Base-by-base conservation (phyloP, 164 flowering plant species). In the Liriodendron chinense region DNA sequence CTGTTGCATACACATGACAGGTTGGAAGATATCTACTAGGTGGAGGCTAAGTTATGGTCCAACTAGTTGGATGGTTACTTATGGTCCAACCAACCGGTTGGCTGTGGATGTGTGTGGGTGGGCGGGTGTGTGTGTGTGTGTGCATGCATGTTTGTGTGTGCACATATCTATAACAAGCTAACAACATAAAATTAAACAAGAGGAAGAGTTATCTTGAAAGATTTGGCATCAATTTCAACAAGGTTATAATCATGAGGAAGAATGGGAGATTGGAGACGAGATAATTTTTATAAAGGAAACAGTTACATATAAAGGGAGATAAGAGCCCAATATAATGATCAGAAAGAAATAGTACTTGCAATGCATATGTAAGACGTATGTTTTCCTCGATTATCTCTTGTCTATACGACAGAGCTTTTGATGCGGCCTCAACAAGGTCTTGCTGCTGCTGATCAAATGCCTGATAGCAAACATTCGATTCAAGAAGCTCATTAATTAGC, bases 371-470 rank as follows among this genome's bases (percentile, higher is more conserved):
- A 13, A 96, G 93, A 67, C 92, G 94, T 64, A 93, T 89, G 81
- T 96, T 96, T 83, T 96, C 99, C 84, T 94, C 98, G 71, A 94
- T 91, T 77, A 94, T 92, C 71, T 96, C 98, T 82, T 93, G 99
- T 79, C 98, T 86, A 83, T 96, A 96, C 50, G 99, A 87, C 20
- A 94, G 87, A 70, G 99, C 97, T 88, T 93, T 96, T 56, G 98
- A 92, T 68, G 96, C 91, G 26, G 97, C 98, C 82, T 90, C 96
- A 75, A 92, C 93, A 75, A 96, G 88, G 81, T 96, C 98, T 67
- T 94, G 98, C 71, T 96, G 99, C 81, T 96, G 99, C 82, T 93
- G 97, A 88, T 96, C 99, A 83, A 96, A 94, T 66, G 99, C 99
- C 99, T 96, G 72, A 62, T 59, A 21, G 56, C 16, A 71, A n/a